These are phyloP conservation scores for Graphilbum sp. DNA, from an alignment of 2,329 filamentous ascomycete species.

Conservation along the genomic window DNA sequence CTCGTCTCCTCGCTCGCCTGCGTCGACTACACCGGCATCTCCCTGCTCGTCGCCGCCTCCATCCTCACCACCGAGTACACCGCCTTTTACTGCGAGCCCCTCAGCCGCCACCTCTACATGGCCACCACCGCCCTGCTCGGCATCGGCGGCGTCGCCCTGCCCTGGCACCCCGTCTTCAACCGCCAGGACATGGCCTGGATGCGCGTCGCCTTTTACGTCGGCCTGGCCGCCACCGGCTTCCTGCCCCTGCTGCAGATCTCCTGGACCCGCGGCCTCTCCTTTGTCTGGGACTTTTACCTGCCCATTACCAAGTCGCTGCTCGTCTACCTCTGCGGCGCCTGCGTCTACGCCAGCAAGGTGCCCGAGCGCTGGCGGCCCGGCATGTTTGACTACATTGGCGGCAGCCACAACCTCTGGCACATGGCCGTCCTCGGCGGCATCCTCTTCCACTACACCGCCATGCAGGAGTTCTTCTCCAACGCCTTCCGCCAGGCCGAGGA, in stretches of 20 bases:
- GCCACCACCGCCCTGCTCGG: conserved; percentile 64
- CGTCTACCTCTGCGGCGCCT: conserved; percentile 74
- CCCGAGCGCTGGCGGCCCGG: conserved; percentile 89
- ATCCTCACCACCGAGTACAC: conserved; percentile 99
- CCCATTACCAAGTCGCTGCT: conserved; percentile 69
- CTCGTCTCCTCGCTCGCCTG: conserved; percentile 92
- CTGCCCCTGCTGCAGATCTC: conserved; percentile 75
- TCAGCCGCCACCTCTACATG: conserved; percentile 79
- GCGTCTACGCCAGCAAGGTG: conserved; percentile 79
- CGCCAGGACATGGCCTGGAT: conserved; percentile 82
- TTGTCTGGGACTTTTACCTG: conserved; percentile 80
- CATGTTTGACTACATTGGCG: conserved; percentile 86
- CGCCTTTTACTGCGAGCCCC: conserved; percentile 92
- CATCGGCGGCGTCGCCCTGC: conserved; percentile 73
- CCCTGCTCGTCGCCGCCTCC: conserved; percentile 80
- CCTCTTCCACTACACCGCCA: conserved; percentile 89
- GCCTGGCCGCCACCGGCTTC: conserved; percentile 75
- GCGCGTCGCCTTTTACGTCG: conserved; percentile 80
- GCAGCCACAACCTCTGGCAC: conserved; percentile 97
- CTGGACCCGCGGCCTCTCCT: conserved; percentile 57
- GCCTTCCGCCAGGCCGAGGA: conserved; percentile 54
- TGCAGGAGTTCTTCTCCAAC: conserved; percentile 82
- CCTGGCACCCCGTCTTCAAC: conserved; percentile 95
- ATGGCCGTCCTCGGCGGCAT: conserved; percentile 87
- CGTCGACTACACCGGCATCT: conserved; percentile 96